These are phyloP conservation scores for Cynara cardunculus DNA, from an alignment of 129 eudicot species.

Conservation along the genomic window DNA sequence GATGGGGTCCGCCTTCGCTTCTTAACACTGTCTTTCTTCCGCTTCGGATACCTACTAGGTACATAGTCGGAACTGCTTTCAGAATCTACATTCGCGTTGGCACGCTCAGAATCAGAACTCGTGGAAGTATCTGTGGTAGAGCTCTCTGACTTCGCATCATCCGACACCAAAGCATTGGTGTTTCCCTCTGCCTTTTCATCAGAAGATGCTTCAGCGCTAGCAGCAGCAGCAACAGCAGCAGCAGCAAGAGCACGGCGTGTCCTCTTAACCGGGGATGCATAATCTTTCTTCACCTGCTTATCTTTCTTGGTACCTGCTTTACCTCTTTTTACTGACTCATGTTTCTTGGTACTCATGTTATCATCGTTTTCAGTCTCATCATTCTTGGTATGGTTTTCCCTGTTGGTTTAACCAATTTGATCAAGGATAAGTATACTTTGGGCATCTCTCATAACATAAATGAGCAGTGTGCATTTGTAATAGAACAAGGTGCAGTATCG, in stretches of 20 bases:
- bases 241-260: slow-evolving; percentile 24
- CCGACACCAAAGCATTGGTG: slow-evolving; percentile 12
- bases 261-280: slow-evolving; percentile 28
- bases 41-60: slow-evolving; percentile 23
- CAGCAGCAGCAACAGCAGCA: not conserved
- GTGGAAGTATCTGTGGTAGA: slow-evolving; percentile 35
- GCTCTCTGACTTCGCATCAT: slow-evolving; percentile 26
- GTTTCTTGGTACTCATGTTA: slow-evolving; percentile 24
- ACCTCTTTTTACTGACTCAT: slow-evolving; percentile 11
- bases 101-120: slow-evolving; percentile 35
- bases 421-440: slow-evolving; percentile 1
- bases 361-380: slow-evolving; percentile 46
- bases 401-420: slow-evolving; percentile 34
- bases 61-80: slow-evolving; percentile 38
- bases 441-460: slow-evolving; percentile 5
- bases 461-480: not conserved
- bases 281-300: slow-evolving; percentile 22
- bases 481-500: not conserved
- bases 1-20: slow-evolving; percentile 77
- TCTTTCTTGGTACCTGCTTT: slow-evolving; percentile 29
- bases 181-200: slow-evolving; percentile 1
- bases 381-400: slow-evolving; percentile 38
- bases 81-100: slow-evolving; percentile 22
- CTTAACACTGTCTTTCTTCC: slow-evolving; percentile 52
- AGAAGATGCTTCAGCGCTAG: slow-evolving; percentile 21